Conservation (phyloP, 305 asterid genomes). For the Fraxinus velutina region DNA sequence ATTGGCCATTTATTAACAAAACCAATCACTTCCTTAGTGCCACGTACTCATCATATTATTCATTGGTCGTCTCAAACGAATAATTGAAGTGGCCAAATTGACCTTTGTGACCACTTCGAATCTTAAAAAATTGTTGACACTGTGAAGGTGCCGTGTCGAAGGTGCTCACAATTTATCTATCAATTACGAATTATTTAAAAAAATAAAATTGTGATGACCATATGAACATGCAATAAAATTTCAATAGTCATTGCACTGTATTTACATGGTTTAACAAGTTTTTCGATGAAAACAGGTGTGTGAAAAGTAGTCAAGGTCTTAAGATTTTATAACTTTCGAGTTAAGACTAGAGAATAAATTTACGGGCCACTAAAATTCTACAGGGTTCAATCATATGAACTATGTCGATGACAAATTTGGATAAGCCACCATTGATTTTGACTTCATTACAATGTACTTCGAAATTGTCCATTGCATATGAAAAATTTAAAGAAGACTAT, state of each 20-base stretch:
- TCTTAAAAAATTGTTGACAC: background rate
- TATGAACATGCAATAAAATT: background rate
- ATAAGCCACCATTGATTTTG: background rate
- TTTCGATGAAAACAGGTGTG: background rate
- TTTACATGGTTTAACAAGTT: background rate
- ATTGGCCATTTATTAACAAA: background rate
- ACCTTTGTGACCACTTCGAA: constrained; percentile 9
- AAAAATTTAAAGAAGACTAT: background rate
- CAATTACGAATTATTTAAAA: background rate
- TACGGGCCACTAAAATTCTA: too few relatives aligned
- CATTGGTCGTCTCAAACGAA: background rate
- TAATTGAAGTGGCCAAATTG: constrained; percentile 7
- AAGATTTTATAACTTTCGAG: too few relatives aligned
- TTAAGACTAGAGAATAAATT: too few relatives aligned
- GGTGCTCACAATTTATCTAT: background rate
- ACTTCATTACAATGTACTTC: background rate
- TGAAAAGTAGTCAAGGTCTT: too few relatives aligned
- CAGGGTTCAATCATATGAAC: too few relatives aligned
- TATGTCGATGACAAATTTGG: background rate
- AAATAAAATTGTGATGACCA: background rate
- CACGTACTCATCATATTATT: background rate
- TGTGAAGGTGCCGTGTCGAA: background rate
- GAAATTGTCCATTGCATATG: background rate
- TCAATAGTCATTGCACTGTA: background rate
- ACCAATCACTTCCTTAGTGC: background rate